Evolutionary conservation across 495 filamentous ascomycete genomes (phyloP), one percentile per base, ranked within the genome.

Genomic region (Podospora comata): DNA sequence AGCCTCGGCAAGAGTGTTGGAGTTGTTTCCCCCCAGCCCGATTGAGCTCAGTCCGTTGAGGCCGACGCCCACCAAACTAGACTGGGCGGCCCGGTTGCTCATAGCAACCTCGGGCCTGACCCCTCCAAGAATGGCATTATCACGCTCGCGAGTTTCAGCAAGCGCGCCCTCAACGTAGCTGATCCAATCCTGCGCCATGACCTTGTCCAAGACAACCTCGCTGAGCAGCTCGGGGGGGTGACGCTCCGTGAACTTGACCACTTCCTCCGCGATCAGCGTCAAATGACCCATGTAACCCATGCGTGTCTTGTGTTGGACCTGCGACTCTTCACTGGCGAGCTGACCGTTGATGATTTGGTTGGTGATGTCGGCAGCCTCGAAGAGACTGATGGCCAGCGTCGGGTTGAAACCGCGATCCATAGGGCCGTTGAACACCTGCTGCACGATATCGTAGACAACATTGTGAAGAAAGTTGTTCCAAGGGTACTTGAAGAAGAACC

Each of bases 381-480:
- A 97, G 34, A 99, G 87, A 77, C 96, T 92, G 64, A 97, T 90
- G 27, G 95, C 94, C n/a, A 99, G 85, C 56, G 87, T 89, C 7
- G 92, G 89, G 79, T 99, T 99, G 77, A 89, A 97, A 16, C 95
- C 93, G 64, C 93, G 90, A 70, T 97, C 94, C 92, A 99, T 97
- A 15, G 92, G 92, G 0, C 96, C 95, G 74, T 99, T 99, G 80
- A 99, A 99, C 0, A 99, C 96, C 81, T 99, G 95, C 77, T 99
- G 95, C 15, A 99, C 91, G 70, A 99, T 93, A 77, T 99, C 95
- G 77, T 99, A 99, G 27, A 99, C 95, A 57, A 99, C 95, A 79
- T 99, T 99, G 78, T 99, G 95, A 26, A 99, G 87, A 75, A 99
- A 99, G 78, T 99, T 99, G 75, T 99, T 99, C 95, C 95, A 99